Base-by-base conservation (phyloP, 2,329 filamentous ascomycete genomes). In the Aspergillus sp. region DNA sequence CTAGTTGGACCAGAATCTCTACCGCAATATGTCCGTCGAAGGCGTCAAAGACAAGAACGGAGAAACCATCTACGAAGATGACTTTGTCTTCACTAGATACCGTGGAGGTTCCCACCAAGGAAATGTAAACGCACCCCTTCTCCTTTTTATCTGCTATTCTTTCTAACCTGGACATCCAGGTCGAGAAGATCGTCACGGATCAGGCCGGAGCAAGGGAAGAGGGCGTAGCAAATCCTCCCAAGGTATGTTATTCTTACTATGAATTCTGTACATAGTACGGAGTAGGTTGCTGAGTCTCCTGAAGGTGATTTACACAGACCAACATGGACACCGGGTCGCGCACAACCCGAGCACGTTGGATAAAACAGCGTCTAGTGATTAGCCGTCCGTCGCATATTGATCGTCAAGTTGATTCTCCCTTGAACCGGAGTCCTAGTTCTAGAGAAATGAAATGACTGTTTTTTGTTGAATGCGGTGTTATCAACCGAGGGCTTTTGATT, bases 241-340 rank as follows among this genome's bases (percentile, higher is more conserved):
- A 63, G 49, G 57, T 55, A 50, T 42, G 53, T 46, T n/a, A 41
- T 49, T 49, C 20, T 9, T 23, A 12, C 20, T 22, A n/a, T 2
- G 23, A 15, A 35, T 13, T 6, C 15, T 22, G 20, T 22, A 22
- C 5, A 10, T 12, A 38, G n/a, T 2, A 41, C 30, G n/a, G 33
- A 15, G 7, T 17, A 22, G 19, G 12, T 39, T 15, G 17, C 13
- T 44, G 22, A 42, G 25, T 15, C 22, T 7, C 23, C 17, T 20
- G 37, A 10, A 61, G 59, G 54, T 60, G 19, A 56, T 64, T 39
- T 61, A 56, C 33, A 51, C 42, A 6, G 57, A 62, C 33, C 61
- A 63, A 43, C 57, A 64, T 41, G 57, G 58, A n/a, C 57, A 62
- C 27, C 49, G 46, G 20, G 58, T 62, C 12, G 55, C 56, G 20